These are phyloP conservation scores for Penicillium turbatum DNA, from an alignment of 495 filamentous ascomycete species.

Conservation along the genomic window DNA sequence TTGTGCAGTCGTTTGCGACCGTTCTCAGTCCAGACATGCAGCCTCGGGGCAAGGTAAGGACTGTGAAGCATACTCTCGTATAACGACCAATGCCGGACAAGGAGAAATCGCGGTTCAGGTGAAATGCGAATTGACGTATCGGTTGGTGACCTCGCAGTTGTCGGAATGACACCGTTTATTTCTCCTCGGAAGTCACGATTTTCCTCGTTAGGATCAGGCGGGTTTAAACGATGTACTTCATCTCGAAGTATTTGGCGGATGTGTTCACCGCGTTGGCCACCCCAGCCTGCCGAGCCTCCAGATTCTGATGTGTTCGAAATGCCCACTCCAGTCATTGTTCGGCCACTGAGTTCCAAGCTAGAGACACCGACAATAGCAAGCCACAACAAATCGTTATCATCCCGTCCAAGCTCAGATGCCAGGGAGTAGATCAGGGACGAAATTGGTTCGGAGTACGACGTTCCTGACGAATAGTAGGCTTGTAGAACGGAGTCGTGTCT, in stretches of 20 bases:
- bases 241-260: conserved; percentile 83
- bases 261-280: conserved; percentile 74
- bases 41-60: conserved; percentile 83
- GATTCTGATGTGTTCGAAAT: conserved; percentile 57
- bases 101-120: conserved; percentile 88
- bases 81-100: conserved; percentile 93
- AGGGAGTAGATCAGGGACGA: conserved; percentile 91
- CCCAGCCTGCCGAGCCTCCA: conserved; percentile 69
- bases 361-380: conserved; percentile 87
- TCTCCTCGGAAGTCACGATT: conserved; percentile 53
- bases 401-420: conserved; percentile 88
- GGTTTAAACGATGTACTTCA: conserved; percentile 92
- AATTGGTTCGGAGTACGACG: conserved; percentile 91
- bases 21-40: conserved; percentile 91
- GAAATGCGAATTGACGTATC: conserved; percentile 91
- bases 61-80: conserved; percentile 99
- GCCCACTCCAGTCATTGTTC: conserved; percentile 72
- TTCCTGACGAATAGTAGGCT: conserved; percentile 77
- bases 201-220: conserved; percentile 61
- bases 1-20: conserved; percentile 92
- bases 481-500: conserved; percentile 71
- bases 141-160: conserved; percentile 79
- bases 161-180: conserved; percentile 74
- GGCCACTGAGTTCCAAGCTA: conserved; percentile 86
- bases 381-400: conserved; percentile 97